Conservation (phyloP, 2,329 filamentous ascomycete genomes). For the Penicillium expansum region DNA sequence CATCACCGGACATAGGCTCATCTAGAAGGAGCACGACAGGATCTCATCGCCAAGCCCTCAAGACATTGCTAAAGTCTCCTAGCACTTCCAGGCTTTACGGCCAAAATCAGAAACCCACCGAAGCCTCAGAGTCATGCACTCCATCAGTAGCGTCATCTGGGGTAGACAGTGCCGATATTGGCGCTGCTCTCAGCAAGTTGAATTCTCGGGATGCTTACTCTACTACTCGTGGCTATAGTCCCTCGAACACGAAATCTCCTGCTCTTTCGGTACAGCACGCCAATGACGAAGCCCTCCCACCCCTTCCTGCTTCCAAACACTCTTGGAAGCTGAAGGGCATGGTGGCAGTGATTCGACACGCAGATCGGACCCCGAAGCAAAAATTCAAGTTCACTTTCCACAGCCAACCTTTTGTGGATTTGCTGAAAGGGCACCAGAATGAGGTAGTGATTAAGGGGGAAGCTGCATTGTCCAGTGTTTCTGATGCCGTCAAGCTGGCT, state of each 20-base stretch:
- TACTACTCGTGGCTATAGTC: constrained; percentile 21
- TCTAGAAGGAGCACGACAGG: constrained; percentile 40
- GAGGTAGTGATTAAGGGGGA: constrained; percentile 93
- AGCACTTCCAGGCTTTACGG: constrained; percentile 60
- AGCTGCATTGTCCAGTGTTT: constrained; percentile 81
- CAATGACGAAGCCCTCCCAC: constrained; percentile 39
- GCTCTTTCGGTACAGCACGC: constrained; percentile 25
- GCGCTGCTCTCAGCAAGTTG: constrained; percentile 14
- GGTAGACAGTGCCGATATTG: constrained; percentile 30
- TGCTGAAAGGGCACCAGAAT: constrained; percentile 92
- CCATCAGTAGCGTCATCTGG: constrained; percentile 35
- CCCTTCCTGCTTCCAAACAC: constrained; percentile 73
- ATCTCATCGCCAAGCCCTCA: constrained; percentile 52
- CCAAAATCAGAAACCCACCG: constrained; percentile 41
- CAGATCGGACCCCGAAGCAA: constrained; percentile 95
- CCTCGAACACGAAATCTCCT: constrained; percentile 28
- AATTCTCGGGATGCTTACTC: constrained; percentile 25
- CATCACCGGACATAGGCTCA: constrained; percentile 33
- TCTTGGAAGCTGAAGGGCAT: constrained; percentile 98
- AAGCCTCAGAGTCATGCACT: constrained; percentile 35
- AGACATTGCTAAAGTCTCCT: constrained; percentile 62
- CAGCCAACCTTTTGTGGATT: constrained; percentile 89
- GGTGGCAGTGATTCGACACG: constrained; percentile 92
- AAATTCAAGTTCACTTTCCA: constrained; percentile 99
- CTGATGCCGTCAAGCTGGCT: constrained; percentile 80